Evolutionary conservation across 768 basidiomycete species (phyloP), one percentile per base, ranked within the genome.

Genomic region (Lentinula sp.): DNA sequence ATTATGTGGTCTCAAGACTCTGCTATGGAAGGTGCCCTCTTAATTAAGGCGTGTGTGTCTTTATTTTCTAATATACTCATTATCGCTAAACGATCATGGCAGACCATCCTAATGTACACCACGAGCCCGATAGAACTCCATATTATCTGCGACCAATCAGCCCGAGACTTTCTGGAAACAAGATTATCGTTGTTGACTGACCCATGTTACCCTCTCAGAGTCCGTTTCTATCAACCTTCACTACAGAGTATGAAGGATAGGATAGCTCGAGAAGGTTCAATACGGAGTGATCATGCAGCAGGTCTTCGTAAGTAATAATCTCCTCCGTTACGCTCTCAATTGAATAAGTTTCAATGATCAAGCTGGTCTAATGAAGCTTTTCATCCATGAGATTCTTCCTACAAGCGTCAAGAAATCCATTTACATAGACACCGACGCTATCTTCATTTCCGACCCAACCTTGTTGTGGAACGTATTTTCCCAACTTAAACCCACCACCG

Each of bases 321-420:
- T 28, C 28, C 28, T 28, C 28, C 28, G 28, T 28, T 28, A 28
- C 28, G 28, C 28, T 28, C 28, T 3, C 28, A 28, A 28, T 28
- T 28, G 28, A 28, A 28, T 28, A 28, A 28, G 28, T 52, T 33
- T 48, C 10, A 42, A 10, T 28, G 12, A 35, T 58, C 12, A 53
- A 81, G 80, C 77, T 55, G 81, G 81, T 1, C 74, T 82, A 45
- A 79, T 81, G 78, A 82, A 83, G 65, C 71, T 83, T 18, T 81
- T 83, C 68, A 72, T 82, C 48, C 81, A 82, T 63, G 80, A 83
- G 66, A 74, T 82, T 13, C 66, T 82, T 50, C 80, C 81, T 4
- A 62, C 71, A 5, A 66, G 69, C 33, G 75, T 81, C 51, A 71
- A 72, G 60, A 78, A 73, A 66, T 74, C 74, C n/a, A 81, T 82